Conservation (phyloP, 345 rosid species). For the Bruguiera parviflora region DNA sequence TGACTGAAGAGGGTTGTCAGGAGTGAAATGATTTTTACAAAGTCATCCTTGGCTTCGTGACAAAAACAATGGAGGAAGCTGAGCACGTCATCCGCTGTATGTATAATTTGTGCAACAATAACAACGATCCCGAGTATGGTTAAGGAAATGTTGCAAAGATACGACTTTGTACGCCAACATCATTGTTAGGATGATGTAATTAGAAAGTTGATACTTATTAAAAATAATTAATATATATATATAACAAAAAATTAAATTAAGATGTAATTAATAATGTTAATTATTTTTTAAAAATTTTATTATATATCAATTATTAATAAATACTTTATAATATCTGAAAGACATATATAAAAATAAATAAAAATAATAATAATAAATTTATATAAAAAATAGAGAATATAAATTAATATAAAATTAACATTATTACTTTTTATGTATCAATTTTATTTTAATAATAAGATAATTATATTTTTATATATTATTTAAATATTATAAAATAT, state of each 20-base stretch:
- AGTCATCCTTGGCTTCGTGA: conserved; percentile 35
- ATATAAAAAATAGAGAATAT: too few relatives aligned
- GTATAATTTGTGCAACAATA: background rate
- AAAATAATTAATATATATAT: too few relatives aligned
- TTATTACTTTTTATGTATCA: too few relatives aligned
- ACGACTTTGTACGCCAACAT: conserved; percentile 27
- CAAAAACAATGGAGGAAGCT: conserved; percentile 36
- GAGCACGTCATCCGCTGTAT: conserved; percentile 28
- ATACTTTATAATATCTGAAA: conserved; percentile 16
- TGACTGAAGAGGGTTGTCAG: conserved; percentile 39
- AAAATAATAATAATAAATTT: too few relatives aligned
- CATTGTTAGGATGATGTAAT: conserved; percentile 46
- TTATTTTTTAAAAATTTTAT: conserved; percentile 10
- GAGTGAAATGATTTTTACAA: conserved; percentile 32
- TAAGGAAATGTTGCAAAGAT: conserved; percentile 30
- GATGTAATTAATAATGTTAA: too few relatives aligned
- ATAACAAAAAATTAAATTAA: too few relatives aligned
- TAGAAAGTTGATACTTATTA: conserved; percentile 36
- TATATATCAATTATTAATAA: conserved; percentile 39
- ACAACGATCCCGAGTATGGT: background rate
- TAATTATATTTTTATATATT: too few relatives aligned
- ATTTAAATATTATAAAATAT: too few relatives aligned
- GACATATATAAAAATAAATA: background rate
- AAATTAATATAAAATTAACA: too few relatives aligned
- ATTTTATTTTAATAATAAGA: too few relatives aligned